Base-by-base conservation (phyloP, 495 filamentous ascomycete genomes). In the Viridothelium virens region DNA sequence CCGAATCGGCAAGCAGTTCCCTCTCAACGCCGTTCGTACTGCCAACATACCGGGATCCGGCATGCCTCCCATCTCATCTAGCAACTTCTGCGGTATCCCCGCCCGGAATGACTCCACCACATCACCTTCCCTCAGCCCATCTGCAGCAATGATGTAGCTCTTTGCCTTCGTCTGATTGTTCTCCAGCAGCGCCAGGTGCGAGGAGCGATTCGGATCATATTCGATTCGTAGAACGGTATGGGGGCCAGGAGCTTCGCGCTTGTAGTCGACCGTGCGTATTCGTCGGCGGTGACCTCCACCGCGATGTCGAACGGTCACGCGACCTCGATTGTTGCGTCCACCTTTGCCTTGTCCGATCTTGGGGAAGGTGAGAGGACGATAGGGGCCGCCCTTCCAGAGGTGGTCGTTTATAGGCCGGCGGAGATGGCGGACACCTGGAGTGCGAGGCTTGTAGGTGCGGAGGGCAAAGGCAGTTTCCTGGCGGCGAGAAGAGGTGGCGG, bases 21-120 rank as follows among this genome's bases (percentile, higher is more conserved):
- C 94, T 78, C 92, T 85, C 83, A 91, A 91, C 3, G 91, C 91
- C 38, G 95, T 98, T 79, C 89, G 92, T 9, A 94, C 89, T 4
- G 94, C 95, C 59, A 98, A 76, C 74, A 98, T 90, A 85, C 94
- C 95, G 25, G 92, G 91, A 80, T 97, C 94, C 34, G 94, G 82
- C 38, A 85, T 79, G 38, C 94, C 92, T 46, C 94, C 94, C 91
- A 97, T 95, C 73, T 87, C 91, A 18, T 86, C 84, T 76, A 96
- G 81, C 63, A 98, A 76, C 50, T 92, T 87, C 48, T 86, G 78
- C 12, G 94, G 94, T 67, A 98, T 91, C 63, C 94, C 94, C 12
- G 87, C 76, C 72, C 92, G 85, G 76, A 92, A 98, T 73, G 90
- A 95, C 78, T 97, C 85, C 31, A 98, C 87, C 14, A 87, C 83